These are phyloP conservation scores for Candida yuanshanica DNA, from an alignment of 805 yeast genomes.

Conservation along the genomic window DNA sequence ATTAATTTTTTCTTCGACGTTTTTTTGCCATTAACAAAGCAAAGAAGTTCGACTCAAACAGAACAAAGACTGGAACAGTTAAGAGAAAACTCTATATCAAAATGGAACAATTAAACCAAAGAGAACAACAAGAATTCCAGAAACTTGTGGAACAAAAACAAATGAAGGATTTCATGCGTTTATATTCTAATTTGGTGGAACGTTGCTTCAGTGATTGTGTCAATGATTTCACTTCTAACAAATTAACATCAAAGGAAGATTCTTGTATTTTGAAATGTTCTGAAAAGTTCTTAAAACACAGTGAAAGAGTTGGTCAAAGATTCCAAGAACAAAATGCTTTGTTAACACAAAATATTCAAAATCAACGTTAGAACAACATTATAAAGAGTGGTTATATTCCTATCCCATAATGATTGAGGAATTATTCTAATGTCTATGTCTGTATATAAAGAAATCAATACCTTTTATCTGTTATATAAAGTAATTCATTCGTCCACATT, in stretches of 20 bases:
- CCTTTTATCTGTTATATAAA: too few relatives aligned
- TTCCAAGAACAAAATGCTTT: constrained; percentile 96
- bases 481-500: constrained; percentile 36
- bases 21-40: constrained; percentile 1
- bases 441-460: neutral
- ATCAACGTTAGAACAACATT: neutral
- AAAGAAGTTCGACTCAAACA: constrained; percentile 6
- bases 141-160: constrained; percentile 94
- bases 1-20: neutral
- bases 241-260: constrained; percentile 79
- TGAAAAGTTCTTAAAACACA: constrained; percentile 95
- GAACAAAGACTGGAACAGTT: neutral
- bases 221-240: constrained; percentile 93
- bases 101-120: constrained; percentile 92
- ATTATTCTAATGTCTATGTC: too few relatives aligned
- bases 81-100: constrained; percentile 14
- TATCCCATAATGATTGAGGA: too few relatives aligned
- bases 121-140: constrained; percentile 96
- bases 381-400: neutral
- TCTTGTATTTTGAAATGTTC: constrained; percentile 87
- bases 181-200: constrained; percentile 90
- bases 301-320: constrained; percentile 97
- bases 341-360: constrained; percentile 58
- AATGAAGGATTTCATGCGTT: constrained; percentile 97
- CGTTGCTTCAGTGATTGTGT: constrained; percentile 98